These are phyloP conservation scores for Pseudogymnoascus sp. DNA, from an alignment of 2,329 filamentous ascomycete genomes.

Conservation along the genomic window DNA sequence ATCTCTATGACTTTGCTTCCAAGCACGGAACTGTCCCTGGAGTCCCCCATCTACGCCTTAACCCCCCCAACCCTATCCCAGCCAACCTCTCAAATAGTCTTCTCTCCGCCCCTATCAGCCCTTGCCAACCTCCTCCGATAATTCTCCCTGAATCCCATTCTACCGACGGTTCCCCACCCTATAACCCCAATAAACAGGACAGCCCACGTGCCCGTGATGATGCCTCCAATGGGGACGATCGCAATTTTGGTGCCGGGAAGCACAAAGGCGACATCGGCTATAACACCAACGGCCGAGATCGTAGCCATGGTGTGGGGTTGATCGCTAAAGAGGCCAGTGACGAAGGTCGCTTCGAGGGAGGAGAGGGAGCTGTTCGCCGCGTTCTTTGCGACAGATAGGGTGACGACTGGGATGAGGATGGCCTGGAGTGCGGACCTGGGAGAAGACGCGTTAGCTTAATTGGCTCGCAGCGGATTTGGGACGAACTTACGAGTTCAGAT, in stretches of 20 bases:
- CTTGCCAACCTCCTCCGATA: constrained; percentile 48
- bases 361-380: constrained; percentile 55
- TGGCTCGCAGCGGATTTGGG: background rate
- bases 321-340: constrained; percentile 62
- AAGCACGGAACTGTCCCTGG: background rate
- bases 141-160: constrained; percentile 59
- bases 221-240: constrained; percentile 63
- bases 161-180: constrained; percentile 58
- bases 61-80: background rate
- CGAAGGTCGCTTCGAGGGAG: constrained; percentile 63
- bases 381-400: constrained; percentile 51
- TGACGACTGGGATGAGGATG: constrained; percentile 62
- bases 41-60: background rate
- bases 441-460: background rate
- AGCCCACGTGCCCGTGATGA: constrained; percentile 60
- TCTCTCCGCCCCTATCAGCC: constrained; percentile 30
- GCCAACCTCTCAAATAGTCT: constrained; percentile 25
- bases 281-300: constrained; percentile 20
- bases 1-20: background rate
- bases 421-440: constrained; percentile 41
- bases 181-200: constrained; percentile 50
- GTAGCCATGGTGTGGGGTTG: constrained; percentile 32
- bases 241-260: constrained; percentile 62
- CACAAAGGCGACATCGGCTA: constrained; percentile 48
- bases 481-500: constrained; percentile 54